Evolutionary conservation across 2,329 filamentous ascomycete species (phyloP), one percentile per base, ranked within the genome.

Genomic region (Colletotrichum sp.): DNA sequence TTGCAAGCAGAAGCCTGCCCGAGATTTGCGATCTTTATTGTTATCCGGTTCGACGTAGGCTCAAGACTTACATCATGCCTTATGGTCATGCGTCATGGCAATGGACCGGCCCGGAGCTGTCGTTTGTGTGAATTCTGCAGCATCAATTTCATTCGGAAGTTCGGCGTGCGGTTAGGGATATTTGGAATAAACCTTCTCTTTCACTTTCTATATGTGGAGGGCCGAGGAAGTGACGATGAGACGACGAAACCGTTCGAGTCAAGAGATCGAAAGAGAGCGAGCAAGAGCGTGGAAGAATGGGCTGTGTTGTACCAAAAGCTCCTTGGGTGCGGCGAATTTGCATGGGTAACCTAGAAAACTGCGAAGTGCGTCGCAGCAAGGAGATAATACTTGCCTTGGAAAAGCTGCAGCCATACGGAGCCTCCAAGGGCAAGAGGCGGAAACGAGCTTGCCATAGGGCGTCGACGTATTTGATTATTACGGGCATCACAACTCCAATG

Each of bases 91-190:
- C 48, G 34, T 60, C 43, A 36, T 34, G 28, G 64, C 30, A 60
- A 57, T 58, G 58, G 34, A 21, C 34, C 21, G 52, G 43, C 36
- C 34, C 58, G 34, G 43, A 76, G 43, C 70, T 74, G 65, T 68
- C 38, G 74, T 68, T 65, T 64, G 58, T 61, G 60, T 65, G 70
- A 61, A 36, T 74, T 69, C 52, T 65, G 71, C 74, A 74, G 70
- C 70, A 76, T 76, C 74, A 74, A 65, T 65, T 76, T 76, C 74
- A 68, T 76, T 76, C 66, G 74, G 66, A 74, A 65, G 72, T 76
- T 76, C 26, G 74, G 74, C 74, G 74, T 71, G 74, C 43, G 74
- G 74, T 67, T 75, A 58, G 48, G 72, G 72, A 34, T 71, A 70
- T 26, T 76, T 75, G 74, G 74, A 76, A 76, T 76, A 76, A 76